These are phyloP conservation scores for Aureobasidium sp. DNA, from an alignment of 2,329 filamentous ascomycete species.

Conservation along the genomic window DNA sequence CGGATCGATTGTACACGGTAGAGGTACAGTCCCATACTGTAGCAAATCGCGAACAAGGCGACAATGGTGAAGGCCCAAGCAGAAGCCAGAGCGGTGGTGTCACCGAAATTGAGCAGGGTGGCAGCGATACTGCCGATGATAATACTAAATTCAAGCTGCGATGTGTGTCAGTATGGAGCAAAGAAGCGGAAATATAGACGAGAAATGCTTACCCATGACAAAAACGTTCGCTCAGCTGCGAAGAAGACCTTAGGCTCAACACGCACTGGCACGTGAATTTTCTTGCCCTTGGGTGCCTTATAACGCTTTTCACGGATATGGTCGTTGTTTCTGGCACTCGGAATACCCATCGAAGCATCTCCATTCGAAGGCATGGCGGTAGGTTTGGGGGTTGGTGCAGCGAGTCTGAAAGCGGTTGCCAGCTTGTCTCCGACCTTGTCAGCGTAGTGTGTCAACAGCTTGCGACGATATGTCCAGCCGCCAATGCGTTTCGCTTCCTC, in stretches of 20 bases:
- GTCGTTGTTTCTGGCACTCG: slow-evolving; percentile 18
- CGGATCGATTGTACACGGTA: slow-evolving; percentile 83
- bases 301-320: slow-evolving; percentile 41
- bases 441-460: slow-evolving; percentile 43
- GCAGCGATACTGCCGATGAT: slow-evolving; percentile 84
- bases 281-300: slow-evolving; percentile 70
- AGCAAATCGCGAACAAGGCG: slow-evolving; percentile 68
- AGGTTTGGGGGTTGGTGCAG: slow-evolving; percentile 31
- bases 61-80: slow-evolving; percentile 65
- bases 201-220: slow-evolving; percentile 65
- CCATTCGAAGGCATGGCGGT: slow-evolving; percentile 32
- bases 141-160: slow-evolving; percentile 85
- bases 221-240: slow-evolving; percentile 88
- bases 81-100: slow-evolving; percentile 56
- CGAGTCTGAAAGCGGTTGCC: slow-evolving; percentile 27
- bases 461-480: slow-evolving; percentile 64
- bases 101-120: slow-evolving; percentile 73
- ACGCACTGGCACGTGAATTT: slow-evolving; percentile 89
- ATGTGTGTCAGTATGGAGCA: not conserved
- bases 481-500: slow-evolving; percentile 71
- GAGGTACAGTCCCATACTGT: slow-evolving; percentile 75
- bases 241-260: slow-evolving; percentile 98
- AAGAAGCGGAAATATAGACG: not conserved
- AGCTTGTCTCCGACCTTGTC: slow-evolving; percentile 36
- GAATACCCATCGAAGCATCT: slow-evolving; percentile 36